These are phyloP conservation scores for Mycena chlorophos DNA, from an alignment of 768 basidiomycete species.

Conservation along the genomic window DNA sequence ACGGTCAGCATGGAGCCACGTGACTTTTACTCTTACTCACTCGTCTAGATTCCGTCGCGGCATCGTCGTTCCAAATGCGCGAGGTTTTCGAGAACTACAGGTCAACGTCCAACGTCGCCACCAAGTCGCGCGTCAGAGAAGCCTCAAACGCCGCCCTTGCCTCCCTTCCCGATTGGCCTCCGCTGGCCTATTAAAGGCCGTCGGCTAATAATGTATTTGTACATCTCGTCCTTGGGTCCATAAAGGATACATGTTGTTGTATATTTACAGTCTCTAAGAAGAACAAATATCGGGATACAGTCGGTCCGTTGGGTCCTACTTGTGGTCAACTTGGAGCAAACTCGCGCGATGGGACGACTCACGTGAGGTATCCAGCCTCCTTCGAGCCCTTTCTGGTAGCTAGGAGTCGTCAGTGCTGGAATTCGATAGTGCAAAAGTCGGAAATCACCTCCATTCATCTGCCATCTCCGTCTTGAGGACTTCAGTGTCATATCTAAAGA, in stretches of 20 bases:
- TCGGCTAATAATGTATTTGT: conserved; percentile 12
- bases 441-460: conserved; percentile 20
- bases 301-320: conserved; percentile 58
- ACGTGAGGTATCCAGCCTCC: conserved; percentile 72
- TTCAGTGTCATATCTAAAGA: background rate
- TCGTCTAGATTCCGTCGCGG: conserved; percentile 59
- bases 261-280: conserved; percentile 19
- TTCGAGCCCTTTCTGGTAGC: conserved; percentile 69
- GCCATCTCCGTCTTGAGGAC: conserved; percentile 6
- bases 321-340: background rate
- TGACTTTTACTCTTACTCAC: background rate
- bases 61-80: conserved; percentile 72
- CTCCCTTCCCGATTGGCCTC: conserved; percentile 75
- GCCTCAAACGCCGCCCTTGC: conserved; percentile 74
- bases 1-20: conserved; percentile 38
- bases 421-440: background rate
- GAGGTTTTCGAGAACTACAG: conserved; percentile 75
- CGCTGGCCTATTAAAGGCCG: conserved; percentile 39
- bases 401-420: conserved; percentile 60
- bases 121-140: conserved; percentile 76
- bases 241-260: conserved; percentile 11
- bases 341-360: background rate
- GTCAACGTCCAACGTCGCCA: conserved; percentile 68
- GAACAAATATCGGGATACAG: conserved; percentile 65
- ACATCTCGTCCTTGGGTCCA: conserved; percentile 13